Percentiles rank a stretch among this genome's conserved stretches.
phyloP scores from a whole-genome alignment of 495 filamentous ascomycete species.

The Podospora pseudocomata region DNA sequence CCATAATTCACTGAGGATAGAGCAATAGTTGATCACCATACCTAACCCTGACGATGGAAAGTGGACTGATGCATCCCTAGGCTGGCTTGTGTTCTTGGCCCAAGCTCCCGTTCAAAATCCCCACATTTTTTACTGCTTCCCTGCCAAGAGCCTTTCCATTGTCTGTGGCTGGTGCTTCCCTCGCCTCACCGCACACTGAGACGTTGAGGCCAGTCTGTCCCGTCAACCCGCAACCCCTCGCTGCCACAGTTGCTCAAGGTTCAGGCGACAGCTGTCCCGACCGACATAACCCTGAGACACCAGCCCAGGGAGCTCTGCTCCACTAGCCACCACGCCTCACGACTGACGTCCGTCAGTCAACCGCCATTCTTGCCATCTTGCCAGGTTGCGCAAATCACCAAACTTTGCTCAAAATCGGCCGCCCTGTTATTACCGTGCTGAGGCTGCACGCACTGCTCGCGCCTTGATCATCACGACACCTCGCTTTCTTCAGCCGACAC shows the following conservation, averaged over 20 bases:
- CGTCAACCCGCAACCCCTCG: conserved; percentile 22
- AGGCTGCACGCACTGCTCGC: conserved; percentile 17
- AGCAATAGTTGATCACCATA: neutral
- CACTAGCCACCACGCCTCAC: conserved; percentile 14
- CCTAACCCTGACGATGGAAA: neutral
- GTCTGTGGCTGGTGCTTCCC: neutral
- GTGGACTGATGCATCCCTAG: neutral
- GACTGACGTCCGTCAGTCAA: conserved; percentile 7
- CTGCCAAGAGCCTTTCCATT: neutral
- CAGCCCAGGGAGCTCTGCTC: conserved; percentile 9
- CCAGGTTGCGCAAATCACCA: conserved; percentile 7
- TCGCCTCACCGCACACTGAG: neutral
- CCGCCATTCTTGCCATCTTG: conserved; percentile 10
- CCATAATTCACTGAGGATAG: no score
- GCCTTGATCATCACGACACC: conserved; percentile 11
- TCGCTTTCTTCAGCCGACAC: conserved; percentile 13
- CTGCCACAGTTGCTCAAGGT: conserved; percentile 18
- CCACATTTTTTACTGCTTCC: neutral
- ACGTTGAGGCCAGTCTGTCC: conserved; percentile 30
- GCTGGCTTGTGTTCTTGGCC: neutral
- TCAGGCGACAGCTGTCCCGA: conserved; percentile 13
- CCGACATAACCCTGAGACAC: conserved; percentile 13
- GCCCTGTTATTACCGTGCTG: conserved; percentile 1
- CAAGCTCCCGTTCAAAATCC: neutral
- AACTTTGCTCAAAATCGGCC: neutral